Base-by-base conservation (phyloP, 345 rosid genomes). In the Corchorus olitorius region DNA sequence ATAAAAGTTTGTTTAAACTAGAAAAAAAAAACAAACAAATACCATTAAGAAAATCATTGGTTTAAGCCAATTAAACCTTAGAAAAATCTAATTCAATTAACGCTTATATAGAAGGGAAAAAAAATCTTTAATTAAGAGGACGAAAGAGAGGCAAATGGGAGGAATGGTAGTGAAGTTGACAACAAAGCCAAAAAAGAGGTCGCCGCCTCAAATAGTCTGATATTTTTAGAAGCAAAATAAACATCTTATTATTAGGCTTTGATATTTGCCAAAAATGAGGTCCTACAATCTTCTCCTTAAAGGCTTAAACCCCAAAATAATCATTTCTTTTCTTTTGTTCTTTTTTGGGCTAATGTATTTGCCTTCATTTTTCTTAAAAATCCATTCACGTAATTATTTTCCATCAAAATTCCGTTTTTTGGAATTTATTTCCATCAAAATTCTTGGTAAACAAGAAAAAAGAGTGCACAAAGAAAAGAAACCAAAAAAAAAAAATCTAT, bases 131-230 rank as follows among this genome's bases (percentile, higher is more conserved):
- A 7, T 7, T 1, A 19, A 56, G 0, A 56, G 3, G 3, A 20
- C 6, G 53, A 45, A 33, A 14, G 48, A 46, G 55, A 67, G 54
- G 53, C 45, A 12, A 45, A 2, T 3, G 20, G 9, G 15, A 45
- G 12, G 71, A 67, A 65, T 65, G 70, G 70, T 3, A 1, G 39
- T 22, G 3, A 67, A 67, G 19, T 6, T 20, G 71, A 67, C 70
- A 66, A 3, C 55, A 67, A 46, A 46, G 1, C 7, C 35, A 15
- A 3, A 3, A 11, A 10, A 8, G 48, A 11, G 6, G 62, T 5
- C 12, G 50, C 34, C 34, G 50, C 17, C 9, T 55, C 6, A 46
- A 20, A 22, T 45, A 0, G 37, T 46, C 13, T 22, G 71, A 67
- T 67, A 46, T 67, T 67, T 45, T 58, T 58, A 3, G 6, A 3